These are phyloP conservation scores for Candida piceae DNA, from an alignment of 805 yeast species.

Conservation along the genomic window DNA sequence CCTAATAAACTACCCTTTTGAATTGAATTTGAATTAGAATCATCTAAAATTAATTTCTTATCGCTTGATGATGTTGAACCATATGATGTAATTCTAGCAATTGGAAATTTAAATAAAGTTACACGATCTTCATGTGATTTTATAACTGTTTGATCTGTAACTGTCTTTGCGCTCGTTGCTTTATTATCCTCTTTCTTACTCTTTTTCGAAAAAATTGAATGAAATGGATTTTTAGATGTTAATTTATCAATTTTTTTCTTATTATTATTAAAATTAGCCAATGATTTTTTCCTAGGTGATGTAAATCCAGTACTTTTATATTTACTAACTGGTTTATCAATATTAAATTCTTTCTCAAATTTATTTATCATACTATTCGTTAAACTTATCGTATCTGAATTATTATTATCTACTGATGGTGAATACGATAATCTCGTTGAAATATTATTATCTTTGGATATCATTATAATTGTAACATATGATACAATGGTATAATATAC, in stretches of 20 bases:
- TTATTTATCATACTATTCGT: slow-evolving; percentile 15
- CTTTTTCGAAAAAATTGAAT: slow-evolving; percentile 11
- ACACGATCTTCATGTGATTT: slow-evolving; percentile 7
- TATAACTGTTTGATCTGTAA: background rate
- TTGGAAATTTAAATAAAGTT: slow-evolving; percentile 6
- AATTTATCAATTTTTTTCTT: slow-evolving; percentile 3
- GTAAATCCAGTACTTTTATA: background rate
- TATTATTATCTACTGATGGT: background rate
- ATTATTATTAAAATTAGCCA: slow-evolving; percentile 3
- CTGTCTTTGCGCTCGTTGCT: background rate
- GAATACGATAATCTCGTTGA: too few relatives aligned
- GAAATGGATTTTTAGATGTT: slow-evolving; percentile 10
- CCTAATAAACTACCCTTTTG: slow-evolving; percentile 50
- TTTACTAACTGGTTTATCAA: background rate
- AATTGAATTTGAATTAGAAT: slow-evolving; percentile 4
- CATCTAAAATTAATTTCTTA: too few relatives aligned
- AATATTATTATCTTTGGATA: too few relatives aligned
- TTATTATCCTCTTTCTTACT: slow-evolving; percentile 4
- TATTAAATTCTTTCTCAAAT: slow-evolving; percentile 14
- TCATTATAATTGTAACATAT: too few relatives aligned
- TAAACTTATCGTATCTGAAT: slow-evolving; percentile 10
- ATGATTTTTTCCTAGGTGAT: slow-evolving; percentile 13
- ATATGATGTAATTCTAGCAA: slow-evolving; percentile 16
- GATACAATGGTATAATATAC: too few relatives aligned
- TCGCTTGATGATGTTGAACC: slow-evolving; percentile 4